A percentile compares a stretch with the other conserved stretches of the same genome.
phyloP scores from a whole-genome alignment of 2,329 filamentous ascomycete species.

The Neurospora sp. region DNA sequence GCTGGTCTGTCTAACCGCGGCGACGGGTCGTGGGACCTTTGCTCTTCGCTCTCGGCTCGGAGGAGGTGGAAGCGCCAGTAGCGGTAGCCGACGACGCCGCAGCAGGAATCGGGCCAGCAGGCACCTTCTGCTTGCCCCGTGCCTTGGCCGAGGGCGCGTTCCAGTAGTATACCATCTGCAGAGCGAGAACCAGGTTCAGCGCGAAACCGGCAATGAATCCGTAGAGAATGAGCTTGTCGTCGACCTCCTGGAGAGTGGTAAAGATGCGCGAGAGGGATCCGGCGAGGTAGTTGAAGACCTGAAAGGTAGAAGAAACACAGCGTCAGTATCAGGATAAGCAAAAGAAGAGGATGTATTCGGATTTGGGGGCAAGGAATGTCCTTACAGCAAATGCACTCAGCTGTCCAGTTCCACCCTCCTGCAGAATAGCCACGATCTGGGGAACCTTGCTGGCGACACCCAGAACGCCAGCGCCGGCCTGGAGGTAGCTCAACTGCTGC shows the following conservation, averaged over 20 bases:
- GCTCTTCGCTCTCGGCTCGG: slow-evolving; percentile 20
- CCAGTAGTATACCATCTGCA: slow-evolving; percentile 97
- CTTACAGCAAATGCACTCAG: slow-evolving; percentile 90
- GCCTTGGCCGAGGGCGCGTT: slow-evolving; percentile 48
- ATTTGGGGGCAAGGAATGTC: neutral
- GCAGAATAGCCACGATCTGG: slow-evolving; percentile 80
- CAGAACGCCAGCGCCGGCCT: slow-evolving; percentile 74
- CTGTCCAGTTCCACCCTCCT: slow-evolving; percentile 83
- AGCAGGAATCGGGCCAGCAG: slow-evolving; percentile 16
- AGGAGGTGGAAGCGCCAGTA: slow-evolving; percentile 7
- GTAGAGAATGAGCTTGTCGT: slow-evolving; percentile 92
- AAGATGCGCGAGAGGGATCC: slow-evolving; percentile 93
- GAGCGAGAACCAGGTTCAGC: slow-evolving; percentile 78
- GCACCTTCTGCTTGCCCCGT: slow-evolving; percentile 28
- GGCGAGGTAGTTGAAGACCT: slow-evolving; percentile 97
- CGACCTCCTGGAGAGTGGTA: slow-evolving; percentile 93
- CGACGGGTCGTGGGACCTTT: slow-evolving; percentile 33
- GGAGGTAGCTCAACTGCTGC: slow-evolving; percentile 60
- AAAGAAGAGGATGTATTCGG: neutral
- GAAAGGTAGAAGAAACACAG: slow-evolving; percentile 1
- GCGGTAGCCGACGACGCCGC: slow-evolving; percentile 19
- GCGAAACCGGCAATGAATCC: slow-evolving; percentile 84
- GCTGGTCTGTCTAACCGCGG: slow-evolving; percentile 23
- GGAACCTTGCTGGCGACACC: slow-evolving; percentile 86
- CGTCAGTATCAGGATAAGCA: slow-evolving; percentile 4